Percentiles rank a stretch among this genome's conserved stretches.
These are phyloP conservation scores for Aspergillus carlsbadensis DNA, from an alignment of 495 filamentous ascomycete genomes.

Conservation along the genomic window DNA sequence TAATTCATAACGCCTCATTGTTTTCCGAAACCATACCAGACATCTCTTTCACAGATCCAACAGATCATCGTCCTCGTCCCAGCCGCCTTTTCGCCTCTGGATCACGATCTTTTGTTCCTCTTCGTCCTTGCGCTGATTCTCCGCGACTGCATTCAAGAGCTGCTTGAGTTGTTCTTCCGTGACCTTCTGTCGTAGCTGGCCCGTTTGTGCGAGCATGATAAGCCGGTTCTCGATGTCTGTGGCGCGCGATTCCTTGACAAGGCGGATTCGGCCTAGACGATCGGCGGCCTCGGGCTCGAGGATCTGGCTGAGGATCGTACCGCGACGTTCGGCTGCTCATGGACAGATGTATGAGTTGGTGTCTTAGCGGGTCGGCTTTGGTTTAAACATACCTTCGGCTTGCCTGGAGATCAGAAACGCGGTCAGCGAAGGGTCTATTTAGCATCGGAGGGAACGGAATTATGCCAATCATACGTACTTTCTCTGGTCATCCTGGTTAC, in stretches of 20 bases:
- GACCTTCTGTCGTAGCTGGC: conserved; percentile 83
- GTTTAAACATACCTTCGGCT: conserved; percentile 24
- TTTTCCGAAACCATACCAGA: neutral
- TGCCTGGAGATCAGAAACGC: conserved; percentile 41
- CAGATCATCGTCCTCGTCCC: conserved; percentile 85
- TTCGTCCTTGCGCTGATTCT: conserved; percentile 59
- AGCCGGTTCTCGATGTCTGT: conserved; percentile 88
- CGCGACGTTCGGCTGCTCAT: conserved; percentile 50
- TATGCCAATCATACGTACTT: conserved; percentile 41
- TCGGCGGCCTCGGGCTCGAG: conserved; percentile 91
- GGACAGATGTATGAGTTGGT: conserved; percentile 4
- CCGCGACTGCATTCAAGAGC: conserved; percentile 76
- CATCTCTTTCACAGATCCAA: conserved; percentile 51
- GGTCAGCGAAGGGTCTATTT: neutral
- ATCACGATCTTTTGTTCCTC: conserved; percentile 82
- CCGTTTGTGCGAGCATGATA: conserved; percentile 83
- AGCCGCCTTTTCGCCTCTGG: conserved; percentile 75
- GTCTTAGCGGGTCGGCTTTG: neutral
- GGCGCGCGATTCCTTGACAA: conserved; percentile 92
- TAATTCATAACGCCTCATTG: neutral
- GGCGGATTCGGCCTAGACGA: conserved; percentile 87
- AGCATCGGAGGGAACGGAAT: neutral
- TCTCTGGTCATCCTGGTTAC: conserved; percentile 62
- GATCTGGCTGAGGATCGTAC: conserved; percentile 83
- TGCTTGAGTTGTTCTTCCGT: conserved; percentile 94